These are phyloP conservation scores for Umbelopsis isabellina DNA, from an alignment of 192 early-diverging fungal species.

Conservation along the genomic window DNA sequence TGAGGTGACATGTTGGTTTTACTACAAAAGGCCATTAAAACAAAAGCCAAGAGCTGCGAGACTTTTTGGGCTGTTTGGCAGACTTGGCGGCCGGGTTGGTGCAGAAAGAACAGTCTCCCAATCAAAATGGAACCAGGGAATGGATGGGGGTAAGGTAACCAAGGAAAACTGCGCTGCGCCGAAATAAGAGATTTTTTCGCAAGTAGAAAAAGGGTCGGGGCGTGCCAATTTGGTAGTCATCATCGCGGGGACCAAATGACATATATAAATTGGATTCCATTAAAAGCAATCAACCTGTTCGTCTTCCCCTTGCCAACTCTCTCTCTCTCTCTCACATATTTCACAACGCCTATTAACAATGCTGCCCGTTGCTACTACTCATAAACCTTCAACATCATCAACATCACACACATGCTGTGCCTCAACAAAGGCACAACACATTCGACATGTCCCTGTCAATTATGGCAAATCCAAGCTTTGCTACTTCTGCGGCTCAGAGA, in stretches of 20 bases:
- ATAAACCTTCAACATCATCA: not conserved
- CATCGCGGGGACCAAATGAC: slow-evolving; percentile 24
- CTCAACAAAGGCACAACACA: not conserved
- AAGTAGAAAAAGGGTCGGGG: slow-evolving; percentile 12
- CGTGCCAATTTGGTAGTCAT: slow-evolving; percentile 24
- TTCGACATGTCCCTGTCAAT: not conserved
- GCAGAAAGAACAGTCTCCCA: not conserved
- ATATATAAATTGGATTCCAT: slow-evolving; percentile 22
- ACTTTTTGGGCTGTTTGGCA: not conserved
- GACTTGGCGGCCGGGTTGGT: not conserved
- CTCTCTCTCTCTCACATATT: not conserved
- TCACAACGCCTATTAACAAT: not conserved
- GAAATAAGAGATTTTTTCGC: not conserved
- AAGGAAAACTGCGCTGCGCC: slow-evolving; percentile 9
- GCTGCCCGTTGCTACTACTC: not conserved
- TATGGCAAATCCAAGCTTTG: slow-evolving; percentile 12
- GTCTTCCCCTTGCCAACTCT: not conserved
- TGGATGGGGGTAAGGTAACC: not conserved
- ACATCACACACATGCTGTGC: not conserved
- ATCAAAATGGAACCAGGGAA: not conserved
- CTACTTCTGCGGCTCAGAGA: slow-evolving; percentile 32
- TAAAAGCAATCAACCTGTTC: slow-evolving; percentile 1
- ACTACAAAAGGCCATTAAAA: too few relatives aligned
- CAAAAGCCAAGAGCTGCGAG: not conserved
- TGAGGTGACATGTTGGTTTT: too few relatives aligned